These are phyloP conservation scores for Dillenia suffruticosa DNA, from an alignment of 164 flowering plant genomes.

Conservation along the genomic window DNA sequence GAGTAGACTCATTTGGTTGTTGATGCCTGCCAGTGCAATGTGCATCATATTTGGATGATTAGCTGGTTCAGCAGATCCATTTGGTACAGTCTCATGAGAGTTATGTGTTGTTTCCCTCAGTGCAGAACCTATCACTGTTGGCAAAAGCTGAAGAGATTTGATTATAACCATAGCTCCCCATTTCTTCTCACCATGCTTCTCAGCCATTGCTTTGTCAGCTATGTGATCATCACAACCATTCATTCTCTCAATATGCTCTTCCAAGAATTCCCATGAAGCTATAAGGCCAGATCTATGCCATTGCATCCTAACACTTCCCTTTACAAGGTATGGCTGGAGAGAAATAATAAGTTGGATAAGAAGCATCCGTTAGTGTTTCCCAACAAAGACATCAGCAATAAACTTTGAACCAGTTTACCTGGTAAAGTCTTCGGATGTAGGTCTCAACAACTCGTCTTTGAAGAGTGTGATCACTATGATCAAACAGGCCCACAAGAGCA, in stretches of 20 bases:
- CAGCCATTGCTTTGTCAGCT: constrained; percentile 28
- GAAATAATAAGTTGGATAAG: constrained; percentile 16
- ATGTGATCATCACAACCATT: constrained; percentile 39
- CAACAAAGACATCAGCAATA: constrained; percentile 5
- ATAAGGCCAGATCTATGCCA: constrained; percentile 98
- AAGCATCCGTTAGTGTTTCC: not conserved
- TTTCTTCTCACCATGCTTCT: constrained; percentile 60
- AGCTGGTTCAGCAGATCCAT: constrained; percentile 35
- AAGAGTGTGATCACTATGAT: constrained; percentile 97
- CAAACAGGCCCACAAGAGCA: constrained; percentile 95
- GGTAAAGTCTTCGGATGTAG: constrained; percentile 89
- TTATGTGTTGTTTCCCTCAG: constrained; percentile 65
- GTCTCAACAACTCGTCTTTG: constrained; percentile 98
- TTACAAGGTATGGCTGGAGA: constrained; percentile 89
- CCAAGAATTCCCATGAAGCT: constrained; percentile 93
- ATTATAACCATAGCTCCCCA: constrained; percentile 99
- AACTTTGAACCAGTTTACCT: constrained; percentile 45
- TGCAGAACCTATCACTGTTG: constrained; percentile 63
- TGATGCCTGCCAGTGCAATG: constrained; percentile 88
- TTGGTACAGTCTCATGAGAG: constrained; percentile 26
- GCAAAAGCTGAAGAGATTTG: constrained; percentile 89
- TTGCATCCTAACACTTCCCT: constrained; percentile 96
- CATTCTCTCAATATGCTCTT: constrained; percentile 68
- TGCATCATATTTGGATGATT: constrained; percentile 88
- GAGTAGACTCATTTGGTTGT: constrained; percentile 92